Evolutionary conservation across 2,329 filamentous ascomycete genomes (phyloP), one percentile per base, ranked within the genome.

Genomic region (Phoma sp.): DNA sequence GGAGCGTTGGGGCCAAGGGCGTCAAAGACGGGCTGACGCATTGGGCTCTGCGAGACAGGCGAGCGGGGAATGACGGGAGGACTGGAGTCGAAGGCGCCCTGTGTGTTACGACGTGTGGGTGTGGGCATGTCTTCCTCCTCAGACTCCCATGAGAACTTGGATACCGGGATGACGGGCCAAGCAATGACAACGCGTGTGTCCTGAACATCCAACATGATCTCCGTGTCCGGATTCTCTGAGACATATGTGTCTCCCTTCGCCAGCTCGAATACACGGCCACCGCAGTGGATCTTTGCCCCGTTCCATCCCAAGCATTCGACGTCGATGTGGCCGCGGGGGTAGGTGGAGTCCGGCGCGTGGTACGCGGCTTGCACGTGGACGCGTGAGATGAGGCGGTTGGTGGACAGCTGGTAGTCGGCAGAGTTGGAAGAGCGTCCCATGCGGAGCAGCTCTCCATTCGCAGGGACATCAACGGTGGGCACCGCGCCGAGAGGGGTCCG

Each of bases 271-370:
- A 91, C 89, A 62, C 88, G 87, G 52, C 91, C 91, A 76, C 93
- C 89, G 79, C 91, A 97, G 77, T 96, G 92, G 64, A 99, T 78
- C 79, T 91, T 96, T 62, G 95, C 82, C 13, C 95, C 95, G 74
- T 99, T 99, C 93, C 93, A 98, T 22, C 95, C 95, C 68, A 89
- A 85, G 80, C 95, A 99, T 68, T 91, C 83, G 66, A 99, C 89
- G 75, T 96, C 90, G 41, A 99, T 85, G 74, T 86, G 88, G 73
- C 89, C 90, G 58, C 86, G 82, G 64, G 90, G 86, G 66, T 90
- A 83, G 4, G 84, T 83, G 50, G 84, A 82, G 18, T 82, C 78
- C 10, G 90, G 86, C 22, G 89, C 83, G 59, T 93, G 85, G 74
- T 93, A 99, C 47, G 87, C 85, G 59, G 92, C 93, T 77, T 91